Evolutionary conservation across 345 rosid genomes (phyloP), one percentile per base, ranked within the genome.

Genomic region (Eucalyptus victrix): DNA sequence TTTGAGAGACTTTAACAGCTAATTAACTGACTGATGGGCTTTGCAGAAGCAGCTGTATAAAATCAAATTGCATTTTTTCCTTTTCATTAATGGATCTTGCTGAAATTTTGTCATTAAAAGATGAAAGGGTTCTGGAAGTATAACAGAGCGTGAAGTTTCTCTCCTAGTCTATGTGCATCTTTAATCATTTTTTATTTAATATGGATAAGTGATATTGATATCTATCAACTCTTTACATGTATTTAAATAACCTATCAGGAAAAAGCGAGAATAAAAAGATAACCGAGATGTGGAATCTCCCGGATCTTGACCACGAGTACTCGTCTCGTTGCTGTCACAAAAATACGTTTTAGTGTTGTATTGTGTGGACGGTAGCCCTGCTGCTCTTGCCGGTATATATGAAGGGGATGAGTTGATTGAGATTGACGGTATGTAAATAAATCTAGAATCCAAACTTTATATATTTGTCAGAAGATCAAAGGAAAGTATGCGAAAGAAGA

Each of bases 391-490:
- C 67, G 95, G 98, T 83, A 94, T 96, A 90, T 96, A 88, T 40
- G 95, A 93, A 87, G 99, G 99, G 69, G 97, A 96, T 91, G 96
- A 95, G 90, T 90, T 97, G 92, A 89, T 97, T 65, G 98, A 97
- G 96, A 96, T 97, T 37, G 95, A 97, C 87, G 98, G 99, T 97
- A 96, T 26, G 44, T 54, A 60, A 44, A 44, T 42, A 19, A 37
- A 72, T 72, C 7, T 72, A 34, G 26, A 69, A 34, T 72, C 44
- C 44, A 3, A 72, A 18, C 26, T 34, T 72, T 19, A 34, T 5
- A 34, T 40, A 40, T 40, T 40, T 40, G 40, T 40, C 40, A 40
- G 40, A 40, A 40, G 40, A 40, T 40, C 40, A 40, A 40, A 40
- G 40, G 40, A 40, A 40, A 40, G 40, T 40, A 40, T 40, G 40